A percentile compares a stretch with the other conserved stretches of the same genome.
Evolutionary conservation across 371 early-diverging fungal species (phyloP).

Genomic region (Syncephalastrum contaminatum): DNA sequence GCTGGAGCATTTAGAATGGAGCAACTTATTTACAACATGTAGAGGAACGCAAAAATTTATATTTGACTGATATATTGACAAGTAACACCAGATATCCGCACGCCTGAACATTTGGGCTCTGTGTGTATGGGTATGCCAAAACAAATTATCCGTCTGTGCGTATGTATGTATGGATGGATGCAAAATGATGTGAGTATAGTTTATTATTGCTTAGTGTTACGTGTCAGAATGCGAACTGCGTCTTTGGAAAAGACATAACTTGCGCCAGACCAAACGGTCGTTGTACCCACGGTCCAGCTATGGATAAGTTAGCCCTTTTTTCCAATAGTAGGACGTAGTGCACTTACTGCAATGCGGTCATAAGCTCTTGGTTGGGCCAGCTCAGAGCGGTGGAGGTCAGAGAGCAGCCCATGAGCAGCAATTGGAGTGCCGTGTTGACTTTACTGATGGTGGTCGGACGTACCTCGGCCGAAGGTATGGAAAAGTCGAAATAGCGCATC

Average conservation of each 20-base stretch:
- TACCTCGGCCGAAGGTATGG: constrained; percentile 91
- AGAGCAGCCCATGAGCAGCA: constrained; percentile 77
- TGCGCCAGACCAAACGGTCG: constrained; percentile 80
- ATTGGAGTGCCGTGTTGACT: constrained; percentile 89
- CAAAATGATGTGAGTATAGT: too few relatives aligned
- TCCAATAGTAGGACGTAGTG: neutral
- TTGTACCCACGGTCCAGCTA: constrained; percentile 72
- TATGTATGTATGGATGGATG: neutral
- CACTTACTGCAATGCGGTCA: constrained; percentile 46
- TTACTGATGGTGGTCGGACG: constrained; percentile 88
- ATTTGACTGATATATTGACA: too few relatives aligned
- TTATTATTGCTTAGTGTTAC: too few relatives aligned
- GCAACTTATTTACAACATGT: too few relatives aligned
- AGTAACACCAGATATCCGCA: too few relatives aligned
- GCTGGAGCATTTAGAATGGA: too few relatives aligned
- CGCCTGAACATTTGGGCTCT: too few relatives aligned
- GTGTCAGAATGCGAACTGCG: constrained; percentile 62
- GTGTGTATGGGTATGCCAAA: too few relatives aligned
- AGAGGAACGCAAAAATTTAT: too few relatives aligned
- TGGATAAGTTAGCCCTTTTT: constrained; percentile 1
- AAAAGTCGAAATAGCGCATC: constrained; percentile 83
- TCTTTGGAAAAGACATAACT: constrained; percentile 79
- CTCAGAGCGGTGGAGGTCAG: constrained; percentile 51
- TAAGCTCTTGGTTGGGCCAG: constrained; percentile 26
- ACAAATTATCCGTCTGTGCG: neutral